Evolutionary conservation across 2,329 filamentous ascomycete genomes (phyloP).

Genomic region (Clonostachys sp.): DNA sequence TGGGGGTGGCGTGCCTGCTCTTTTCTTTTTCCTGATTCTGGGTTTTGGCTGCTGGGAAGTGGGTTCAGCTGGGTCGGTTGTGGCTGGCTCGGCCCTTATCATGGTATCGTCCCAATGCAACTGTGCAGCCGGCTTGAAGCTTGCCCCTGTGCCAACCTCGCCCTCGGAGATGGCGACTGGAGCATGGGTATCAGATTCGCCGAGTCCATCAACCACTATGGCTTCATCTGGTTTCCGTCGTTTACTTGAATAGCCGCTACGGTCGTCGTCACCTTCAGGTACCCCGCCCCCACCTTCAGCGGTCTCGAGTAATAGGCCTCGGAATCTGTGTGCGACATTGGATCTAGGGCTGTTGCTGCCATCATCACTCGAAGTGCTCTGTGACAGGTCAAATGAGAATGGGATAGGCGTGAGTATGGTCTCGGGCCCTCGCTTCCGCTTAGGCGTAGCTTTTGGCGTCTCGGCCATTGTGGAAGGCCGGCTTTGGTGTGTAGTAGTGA

Average conservation of each 20-base stretch:
- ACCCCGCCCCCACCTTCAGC: constrained; percentile 15
- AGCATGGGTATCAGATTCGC: neutral
- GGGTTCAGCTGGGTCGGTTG: neutral
- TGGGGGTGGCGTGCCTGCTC: constrained; percentile 32
- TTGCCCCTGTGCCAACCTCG: constrained; percentile 1
- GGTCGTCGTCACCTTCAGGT: constrained; percentile 15
- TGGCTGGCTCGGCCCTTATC: too few relatives aligned
- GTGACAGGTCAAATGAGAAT: constrained; percentile 40
- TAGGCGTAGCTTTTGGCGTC: constrained; percentile 25
- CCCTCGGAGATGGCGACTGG: constrained; percentile 5
- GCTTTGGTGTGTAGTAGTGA: too few relatives aligned
- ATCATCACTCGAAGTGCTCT: constrained; percentile 27
- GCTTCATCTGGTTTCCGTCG: constrained; percentile 25
- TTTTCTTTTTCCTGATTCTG: constrained; percentile 12
- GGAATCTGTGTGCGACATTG: constrained; percentile 46
- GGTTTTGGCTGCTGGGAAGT: neutral
- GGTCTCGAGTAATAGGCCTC: constrained; percentile 39
- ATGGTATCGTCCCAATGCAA: too few relatives aligned
- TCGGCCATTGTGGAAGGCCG: neutral
- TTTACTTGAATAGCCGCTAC: constrained; percentile 25
- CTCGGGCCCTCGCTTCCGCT: constrained; percentile 39
- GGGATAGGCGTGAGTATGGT: constrained; percentile 22
- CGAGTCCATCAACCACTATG: constrained; percentile 16
- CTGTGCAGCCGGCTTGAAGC: neutral
- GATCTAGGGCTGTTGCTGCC: constrained; percentile 48